phyloP scores from a whole-genome alignment of 2,329 filamentous ascomycete species.

The Elsinoe batatas region DNA sequence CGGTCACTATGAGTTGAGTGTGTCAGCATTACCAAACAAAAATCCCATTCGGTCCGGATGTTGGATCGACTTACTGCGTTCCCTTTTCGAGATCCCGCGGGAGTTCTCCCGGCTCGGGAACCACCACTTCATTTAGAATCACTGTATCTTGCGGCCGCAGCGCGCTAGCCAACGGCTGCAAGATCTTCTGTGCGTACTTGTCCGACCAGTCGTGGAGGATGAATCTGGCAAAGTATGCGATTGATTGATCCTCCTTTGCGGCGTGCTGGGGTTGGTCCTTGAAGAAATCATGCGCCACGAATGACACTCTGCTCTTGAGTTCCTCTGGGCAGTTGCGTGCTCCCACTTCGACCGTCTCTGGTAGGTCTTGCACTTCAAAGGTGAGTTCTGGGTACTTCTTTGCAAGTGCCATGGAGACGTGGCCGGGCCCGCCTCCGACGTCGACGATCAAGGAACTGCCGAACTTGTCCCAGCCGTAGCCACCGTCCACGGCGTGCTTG shows the following conservation, averaged over 20 bases:
- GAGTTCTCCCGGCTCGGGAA: conserved; percentile 17
- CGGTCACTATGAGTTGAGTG: conserved; percentile 15
- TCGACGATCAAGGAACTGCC: conserved; percentile 17
- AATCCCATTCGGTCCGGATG: not conserved
- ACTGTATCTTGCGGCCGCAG: conserved; percentile 18
- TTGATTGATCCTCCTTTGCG: conserved; percentile 20
- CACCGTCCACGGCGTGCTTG: conserved; percentile 18
- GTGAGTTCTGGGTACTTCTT: conserved; percentile 17
- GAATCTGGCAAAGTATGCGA: conserved; percentile 20
- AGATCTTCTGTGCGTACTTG: conserved; percentile 20
- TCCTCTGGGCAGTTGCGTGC: conserved; percentile 17
- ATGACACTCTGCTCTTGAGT: conserved; percentile 15
- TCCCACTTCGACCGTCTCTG: conserved; percentile 19
- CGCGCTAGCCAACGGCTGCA: conserved; percentile 16
- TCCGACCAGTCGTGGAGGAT: conserved; percentile 21
- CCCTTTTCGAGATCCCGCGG: conserved; percentile 17
- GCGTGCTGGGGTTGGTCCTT: conserved; percentile 20
- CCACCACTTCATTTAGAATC: conserved; percentile 20
- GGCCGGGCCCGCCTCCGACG: conserved; percentile 20
- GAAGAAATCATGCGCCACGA: conserved; percentile 23
- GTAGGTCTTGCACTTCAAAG: conserved; percentile 20
- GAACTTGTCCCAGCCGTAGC: conserved; percentile 19
- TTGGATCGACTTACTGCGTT: conserved; percentile 16
- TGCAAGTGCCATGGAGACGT: conserved; percentile 19
- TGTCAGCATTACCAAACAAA: too few relatives aligned